Evolutionary conservation across 2,329 filamentous ascomycete genomes (phyloP).

Genomic region (Myotisia sp.): DNA sequence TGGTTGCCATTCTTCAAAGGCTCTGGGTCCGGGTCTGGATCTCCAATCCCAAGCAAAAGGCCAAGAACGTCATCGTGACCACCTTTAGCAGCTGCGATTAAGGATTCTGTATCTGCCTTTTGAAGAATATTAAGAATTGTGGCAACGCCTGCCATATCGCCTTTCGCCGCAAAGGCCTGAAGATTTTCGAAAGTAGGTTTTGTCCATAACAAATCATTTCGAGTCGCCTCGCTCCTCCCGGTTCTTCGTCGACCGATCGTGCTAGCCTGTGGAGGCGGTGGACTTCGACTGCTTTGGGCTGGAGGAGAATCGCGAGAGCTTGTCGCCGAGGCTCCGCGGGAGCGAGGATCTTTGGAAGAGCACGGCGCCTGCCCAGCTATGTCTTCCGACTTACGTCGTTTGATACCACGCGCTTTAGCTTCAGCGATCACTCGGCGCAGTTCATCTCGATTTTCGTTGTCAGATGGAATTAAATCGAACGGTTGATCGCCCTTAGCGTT

Average conservation of each 20-base stretch:
- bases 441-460: constrained; percentile 63
- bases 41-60: constrained; percentile 55
- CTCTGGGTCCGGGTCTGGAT: constrained; percentile 53
- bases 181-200: constrained; percentile 37
- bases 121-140: constrained; percentile 37
- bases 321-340: constrained; percentile 30
- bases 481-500: constrained; percentile 91
- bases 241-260: constrained; percentile 29
- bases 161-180: constrained; percentile 35
- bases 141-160: constrained; percentile 36
- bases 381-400: constrained; percentile 32
- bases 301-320: constrained; percentile 33
- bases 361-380: constrained; percentile 19
- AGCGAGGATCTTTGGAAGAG: constrained; percentile 24
- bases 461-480: constrained; percentile 63
- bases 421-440: constrained; percentile 58
- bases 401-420: constrained; percentile 43
- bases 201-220: constrained; percentile 38
- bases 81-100: constrained; percentile 81
- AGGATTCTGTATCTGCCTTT: constrained; percentile 63
- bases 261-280: constrained; percentile 18
- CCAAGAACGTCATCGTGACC: constrained; percentile 81
- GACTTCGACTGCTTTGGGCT: constrained; percentile 26
- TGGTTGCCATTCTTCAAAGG: constrained; percentile 41
- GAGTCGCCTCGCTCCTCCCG: constrained; percentile 35